phyloP scores from a whole-genome alignment of 805 yeast species.

The Yarrowia hollandica region DNA sequence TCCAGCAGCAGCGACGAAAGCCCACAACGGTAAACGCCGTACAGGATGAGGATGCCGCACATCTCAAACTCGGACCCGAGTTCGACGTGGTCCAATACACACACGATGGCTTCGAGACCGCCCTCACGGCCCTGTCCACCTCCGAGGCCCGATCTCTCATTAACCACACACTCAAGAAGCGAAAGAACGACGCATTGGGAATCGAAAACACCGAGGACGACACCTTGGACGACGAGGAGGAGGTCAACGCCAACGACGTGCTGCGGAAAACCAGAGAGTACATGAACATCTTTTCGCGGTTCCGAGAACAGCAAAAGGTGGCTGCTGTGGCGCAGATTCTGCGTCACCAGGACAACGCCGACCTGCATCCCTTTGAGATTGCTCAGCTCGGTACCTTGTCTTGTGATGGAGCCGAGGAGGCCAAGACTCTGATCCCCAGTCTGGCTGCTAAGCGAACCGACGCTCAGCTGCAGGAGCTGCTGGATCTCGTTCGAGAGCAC shows the following conservation, averaged over 20 bases:
- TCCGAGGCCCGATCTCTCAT: slow-evolving; percentile 89
- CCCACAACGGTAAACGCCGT: slow-evolving; percentile 60
- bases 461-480: slow-evolving; percentile 79
- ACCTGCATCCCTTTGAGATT: slow-evolving; percentile 90
- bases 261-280: slow-evolving; percentile 89
- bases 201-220: slow-evolving; percentile 43
- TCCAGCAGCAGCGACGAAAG: slow-evolving; percentile 74
- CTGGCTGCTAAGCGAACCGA: slow-evolving; percentile 77
- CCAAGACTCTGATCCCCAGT: slow-evolving; percentile 90
- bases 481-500: slow-evolving; percentile 48
- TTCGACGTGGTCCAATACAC: slow-evolving; percentile 78
- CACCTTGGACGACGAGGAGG: slow-evolving; percentile 43
- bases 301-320: slow-evolving; percentile 88
- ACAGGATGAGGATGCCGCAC: slow-evolving; percentile 91
- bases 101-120: slow-evolving; percentile 75
- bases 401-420: slow-evolving; percentile 97
- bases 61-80: slow-evolving; percentile 87
- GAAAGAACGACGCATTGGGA: slow-evolving; percentile 49
- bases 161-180: slow-evolving; percentile 82
- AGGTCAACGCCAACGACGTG: slow-evolving; percentile 51
- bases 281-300: slow-evolving; percentile 80
- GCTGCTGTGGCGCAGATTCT: slow-evolving; percentile 89
- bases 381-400: slow-evolving; percentile 89
- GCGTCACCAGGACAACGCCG: slow-evolving; percentile 67
- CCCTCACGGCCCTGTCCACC: slow-evolving; percentile 78